Conservation (phyloP, 1,284 basidiomycete species). For the Psilocybe mexicana region DNA sequence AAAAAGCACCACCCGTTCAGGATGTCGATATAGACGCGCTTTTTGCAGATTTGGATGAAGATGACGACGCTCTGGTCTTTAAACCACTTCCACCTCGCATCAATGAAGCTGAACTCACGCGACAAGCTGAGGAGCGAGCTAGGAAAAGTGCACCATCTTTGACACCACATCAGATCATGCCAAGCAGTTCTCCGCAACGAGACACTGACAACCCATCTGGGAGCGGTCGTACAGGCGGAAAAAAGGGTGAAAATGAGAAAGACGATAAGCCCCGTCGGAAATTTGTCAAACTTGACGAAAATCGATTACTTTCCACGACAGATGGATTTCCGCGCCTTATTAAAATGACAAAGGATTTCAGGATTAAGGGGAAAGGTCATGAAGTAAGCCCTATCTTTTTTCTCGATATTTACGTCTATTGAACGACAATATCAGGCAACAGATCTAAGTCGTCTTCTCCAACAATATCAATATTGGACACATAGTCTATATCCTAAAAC, state of each 20-base stretch:
- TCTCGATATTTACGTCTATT: not conserved
- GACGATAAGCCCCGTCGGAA: constrained; percentile 46
- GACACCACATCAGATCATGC: constrained; percentile 45
- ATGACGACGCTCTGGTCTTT: constrained; percentile 31
- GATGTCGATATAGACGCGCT: constrained; percentile 58
- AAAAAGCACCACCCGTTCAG: constrained; percentile 23
- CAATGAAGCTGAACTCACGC: constrained; percentile 49
- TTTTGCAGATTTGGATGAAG: constrained; percentile 58
- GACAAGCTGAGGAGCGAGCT: constrained; percentile 48
- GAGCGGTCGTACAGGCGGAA: constrained; percentile 20
- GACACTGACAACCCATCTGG: constrained; percentile 26
- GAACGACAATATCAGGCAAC: constrained; percentile 47
- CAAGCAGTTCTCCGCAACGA: constrained; percentile 48
- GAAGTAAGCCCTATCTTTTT: constrained; percentile 57
- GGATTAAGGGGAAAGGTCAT: constrained; percentile 82
- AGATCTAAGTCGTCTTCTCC: constrained; percentile 78
- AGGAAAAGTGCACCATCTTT: constrained; percentile 31
- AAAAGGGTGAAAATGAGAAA: constrained; percentile 27
- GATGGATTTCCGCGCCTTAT: constrained; percentile 80
- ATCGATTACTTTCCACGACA: constrained; percentile 59
- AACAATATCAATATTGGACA: constrained; percentile 90
- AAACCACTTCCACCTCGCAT: constrained; percentile 47
- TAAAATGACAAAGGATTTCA: constrained; percentile 72
- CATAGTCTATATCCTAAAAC: constrained; percentile 88
- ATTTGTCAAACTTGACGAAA: constrained; percentile 69